phyloP scores from a whole-genome alignment of 169 alveolate genomes.

The Theileria equi region DNA sequence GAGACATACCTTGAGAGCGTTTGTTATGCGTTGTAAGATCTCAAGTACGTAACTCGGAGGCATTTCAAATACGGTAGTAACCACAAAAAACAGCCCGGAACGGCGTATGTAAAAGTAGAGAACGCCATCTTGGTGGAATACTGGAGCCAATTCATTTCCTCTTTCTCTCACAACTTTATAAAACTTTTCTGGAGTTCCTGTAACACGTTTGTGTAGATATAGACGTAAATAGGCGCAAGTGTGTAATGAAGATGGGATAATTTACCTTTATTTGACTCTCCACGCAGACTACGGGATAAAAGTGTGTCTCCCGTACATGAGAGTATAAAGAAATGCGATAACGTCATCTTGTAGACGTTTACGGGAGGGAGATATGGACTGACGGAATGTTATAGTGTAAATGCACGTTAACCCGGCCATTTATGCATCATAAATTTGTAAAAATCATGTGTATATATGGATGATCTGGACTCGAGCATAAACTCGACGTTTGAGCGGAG shows the following conservation, averaged over 20 bases:
- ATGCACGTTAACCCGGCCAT: too few species aligned
- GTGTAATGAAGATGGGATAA: neutral
- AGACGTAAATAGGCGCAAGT: too few species aligned
- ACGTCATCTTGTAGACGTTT: constrained; percentile 29
- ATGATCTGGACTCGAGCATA: too few species aligned
- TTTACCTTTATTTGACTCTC: constrained; percentile 24
- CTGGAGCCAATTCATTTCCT: constrained; percentile 71
- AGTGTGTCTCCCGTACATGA: constrained; percentile 50
- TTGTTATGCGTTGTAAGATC: constrained; percentile 82
- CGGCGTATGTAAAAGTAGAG: constrained; percentile 83
- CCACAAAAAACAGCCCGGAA: constrained; percentile 85
- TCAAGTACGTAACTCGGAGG: constrained; percentile 92
- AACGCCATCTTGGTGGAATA: constrained; percentile 81
- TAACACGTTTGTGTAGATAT: constrained; percentile 8
- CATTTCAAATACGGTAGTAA: constrained; percentile 86
- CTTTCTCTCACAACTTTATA: constrained; percentile 85
- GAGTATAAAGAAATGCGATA: constrained; percentile 45
- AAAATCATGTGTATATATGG: too few species aligned
- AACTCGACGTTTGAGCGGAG: too few species aligned
- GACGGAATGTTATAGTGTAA: too few species aligned
- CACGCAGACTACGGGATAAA: constrained; percentile 33
- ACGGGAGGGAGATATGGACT: too few species aligned
- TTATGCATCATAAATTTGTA: too few species aligned
- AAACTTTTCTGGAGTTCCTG: constrained; percentile 87
- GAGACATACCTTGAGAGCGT: constrained; percentile 68